Conservation (phyloP, 2,329 filamentous ascomycete genomes). For the Stenocarpella maydis region DNA sequence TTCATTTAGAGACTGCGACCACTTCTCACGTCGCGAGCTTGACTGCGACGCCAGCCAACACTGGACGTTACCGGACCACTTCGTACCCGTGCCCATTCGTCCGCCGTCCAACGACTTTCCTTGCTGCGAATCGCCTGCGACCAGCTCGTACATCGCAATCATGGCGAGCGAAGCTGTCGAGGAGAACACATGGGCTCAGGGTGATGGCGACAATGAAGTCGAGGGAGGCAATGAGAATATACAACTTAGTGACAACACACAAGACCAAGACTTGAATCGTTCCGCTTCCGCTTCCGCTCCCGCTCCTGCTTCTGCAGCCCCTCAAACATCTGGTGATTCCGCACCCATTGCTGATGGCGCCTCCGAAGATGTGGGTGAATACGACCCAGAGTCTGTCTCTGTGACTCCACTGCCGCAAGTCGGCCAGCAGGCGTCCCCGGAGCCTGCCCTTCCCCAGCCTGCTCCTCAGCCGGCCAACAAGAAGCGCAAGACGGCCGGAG, state of each 20-base stretch:
- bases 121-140: slow-evolving; percentile 1
- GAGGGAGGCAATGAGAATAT: slow-evolving; percentile 47
- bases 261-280: slow-evolving; percentile 50
- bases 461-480: slow-evolving; percentile 43
- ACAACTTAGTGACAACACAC: slow-evolving; percentile 59
- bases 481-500: slow-evolving; percentile 68
- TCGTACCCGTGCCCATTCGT: slow-evolving; percentile 1
- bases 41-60: slow-evolving; percentile 1
- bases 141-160: slow-evolving; percentile 29
- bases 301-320: slow-evolving; percentile 52
- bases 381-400: slow-evolving; percentile 65
- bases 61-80: not conserved
- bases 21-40: not conserved
- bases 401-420: slow-evolving; percentile 41
- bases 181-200: slow-evolving; percentile 59
- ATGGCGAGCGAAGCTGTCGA: slow-evolving; percentile 34
- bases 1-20: slow-evolving; percentile 14
- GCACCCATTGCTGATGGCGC: slow-evolving; percentile 52
- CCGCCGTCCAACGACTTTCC: not conserved
- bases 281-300: slow-evolving; percentile 36
- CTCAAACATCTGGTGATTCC: slow-evolving; percentile 58
- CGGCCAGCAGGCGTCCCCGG: slow-evolving; percentile 26
- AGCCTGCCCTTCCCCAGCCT: slow-evolving; percentile 47
- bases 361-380: slow-evolving; percentile 62
- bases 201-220: slow-evolving; percentile 63